phyloP scores from a whole-genome alignment of 2,329 filamentous ascomycete genomes.

The Setomelanomma holmii region DNA sequence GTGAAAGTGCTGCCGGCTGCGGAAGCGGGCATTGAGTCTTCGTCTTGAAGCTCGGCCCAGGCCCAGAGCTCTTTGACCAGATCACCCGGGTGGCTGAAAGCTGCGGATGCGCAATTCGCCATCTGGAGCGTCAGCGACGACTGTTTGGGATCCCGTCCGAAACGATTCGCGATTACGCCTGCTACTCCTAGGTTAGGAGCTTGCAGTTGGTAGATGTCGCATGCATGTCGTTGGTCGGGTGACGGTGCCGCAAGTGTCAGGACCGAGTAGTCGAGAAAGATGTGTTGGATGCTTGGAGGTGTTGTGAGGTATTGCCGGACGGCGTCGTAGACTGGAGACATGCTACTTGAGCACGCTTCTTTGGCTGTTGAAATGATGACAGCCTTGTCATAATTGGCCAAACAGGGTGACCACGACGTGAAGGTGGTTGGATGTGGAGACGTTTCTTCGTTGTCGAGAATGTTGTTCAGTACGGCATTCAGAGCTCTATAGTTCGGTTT shows the following conservation, averaged over 20 bases:
- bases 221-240: conserved; percentile 24
- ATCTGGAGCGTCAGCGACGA: conserved; percentile 30
- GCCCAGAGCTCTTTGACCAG: conserved; percentile 38
- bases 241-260: conserved; percentile 27
- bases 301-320: conserved; percentile 18
- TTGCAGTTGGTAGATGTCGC: conserved; percentile 31
- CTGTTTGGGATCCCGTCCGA: conserved; percentile 39
- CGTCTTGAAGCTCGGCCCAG: conserved; percentile 33
- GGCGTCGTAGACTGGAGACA: conserved; percentile 29
- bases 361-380: conserved; percentile 33
- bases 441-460: conserved; percentile 31
- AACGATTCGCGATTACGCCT: conserved; percentile 36
- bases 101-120: conserved; percentile 17
- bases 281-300: conserved; percentile 28
- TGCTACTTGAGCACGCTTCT: conserved; percentile 21
- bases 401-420: conserved; percentile 38
- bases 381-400: conserved; percentile 19
- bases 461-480: conserved; percentile 34
- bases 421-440: conserved; percentile 31
- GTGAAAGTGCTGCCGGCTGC: neutral
- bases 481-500: conserved; percentile 21
- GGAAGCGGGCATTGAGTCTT: conserved; percentile 15
- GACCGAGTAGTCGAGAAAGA: conserved; percentile 33
- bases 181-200: conserved; percentile 30
- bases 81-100: conserved; percentile 34